phyloP scores from a whole-genome alignment of 2,329 filamentous ascomycete genomes.

The Lasiodiplodia theobromae region DNA sequence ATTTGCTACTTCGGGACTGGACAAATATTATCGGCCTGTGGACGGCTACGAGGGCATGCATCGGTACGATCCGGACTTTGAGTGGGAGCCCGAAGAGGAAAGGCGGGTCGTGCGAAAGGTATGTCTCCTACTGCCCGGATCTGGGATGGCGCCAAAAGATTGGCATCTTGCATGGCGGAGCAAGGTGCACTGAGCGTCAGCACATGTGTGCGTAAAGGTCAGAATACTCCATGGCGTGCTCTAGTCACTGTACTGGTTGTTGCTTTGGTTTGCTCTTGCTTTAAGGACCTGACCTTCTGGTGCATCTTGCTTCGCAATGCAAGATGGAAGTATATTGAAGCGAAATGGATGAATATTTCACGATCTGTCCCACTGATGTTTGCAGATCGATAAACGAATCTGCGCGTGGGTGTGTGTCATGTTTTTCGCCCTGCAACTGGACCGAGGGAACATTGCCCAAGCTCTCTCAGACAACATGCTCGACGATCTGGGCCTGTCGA shows the following conservation, averaged over 20 bases:
- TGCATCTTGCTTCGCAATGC: neutral
- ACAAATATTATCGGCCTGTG: conserved; percentile 58
- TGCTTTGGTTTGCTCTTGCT: neutral
- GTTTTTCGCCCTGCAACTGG: conserved; percentile 62
- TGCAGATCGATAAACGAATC: conserved; percentile 59
- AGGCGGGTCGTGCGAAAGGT: conserved; percentile 62
- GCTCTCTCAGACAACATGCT: conserved; percentile 47
- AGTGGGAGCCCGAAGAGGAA: conserved; percentile 66
- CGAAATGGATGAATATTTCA: neutral
- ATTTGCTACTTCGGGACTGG: conserved; percentile 47
- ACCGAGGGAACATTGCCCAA: conserved; percentile 55
- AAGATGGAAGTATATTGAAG: neutral
- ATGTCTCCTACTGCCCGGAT: conserved; percentile 31
- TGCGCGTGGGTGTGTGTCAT: conserved; percentile 61
- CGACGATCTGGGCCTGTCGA: conserved; percentile 42
- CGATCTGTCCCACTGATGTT: conserved; percentile 7
- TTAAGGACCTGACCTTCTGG: neutral
- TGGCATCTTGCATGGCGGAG: conserved; percentile 4
- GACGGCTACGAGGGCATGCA: conserved; percentile 65
- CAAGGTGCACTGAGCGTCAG: neutral
- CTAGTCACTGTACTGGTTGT: neutral
- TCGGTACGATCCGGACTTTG: conserved; percentile 63
- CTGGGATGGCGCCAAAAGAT: neutral
- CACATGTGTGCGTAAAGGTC: neutral
- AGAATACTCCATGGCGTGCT: neutral